Evolutionary conservation across 2,329 filamentous ascomycete genomes (phyloP).

Genomic region (Neophaeococcomyces aloes): DNA sequence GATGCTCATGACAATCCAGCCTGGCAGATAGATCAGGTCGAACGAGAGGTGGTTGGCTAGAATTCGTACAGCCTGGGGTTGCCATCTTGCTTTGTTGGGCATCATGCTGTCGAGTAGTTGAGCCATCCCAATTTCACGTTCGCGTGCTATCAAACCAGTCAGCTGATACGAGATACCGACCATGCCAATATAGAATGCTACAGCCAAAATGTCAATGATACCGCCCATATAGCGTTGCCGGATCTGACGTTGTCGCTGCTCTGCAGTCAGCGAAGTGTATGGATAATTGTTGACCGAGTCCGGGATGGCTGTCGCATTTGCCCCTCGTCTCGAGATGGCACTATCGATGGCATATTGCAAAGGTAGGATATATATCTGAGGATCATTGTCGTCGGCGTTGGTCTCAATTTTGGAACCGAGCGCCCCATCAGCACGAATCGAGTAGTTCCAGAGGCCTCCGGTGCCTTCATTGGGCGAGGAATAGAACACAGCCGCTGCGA

Average conservation of each 20-base stretch:
- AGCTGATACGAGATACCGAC: slow-evolving; percentile 79
- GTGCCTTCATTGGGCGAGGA: slow-evolving; percentile 63
- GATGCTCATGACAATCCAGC: slow-evolving; percentile 67
- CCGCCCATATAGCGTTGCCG: slow-evolving; percentile 59
- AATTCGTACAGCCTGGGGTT: slow-evolving; percentile 66
- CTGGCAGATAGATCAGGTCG: slow-evolving; percentile 66
- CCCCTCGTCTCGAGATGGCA: slow-evolving; percentile 45
- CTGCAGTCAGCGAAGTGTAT: slow-evolving; percentile 60
- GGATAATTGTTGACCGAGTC: slow-evolving; percentile 52
- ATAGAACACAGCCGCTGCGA: slow-evolving; percentile 62
- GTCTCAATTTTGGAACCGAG: slow-evolving; percentile 57
- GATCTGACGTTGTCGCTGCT: slow-evolving; percentile 57
- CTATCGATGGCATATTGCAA: slow-evolving; percentile 68
- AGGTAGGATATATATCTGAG: slow-evolving; percentile 66
- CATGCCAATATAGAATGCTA: slow-evolving; percentile 68
- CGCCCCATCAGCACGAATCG: slow-evolving; percentile 62
- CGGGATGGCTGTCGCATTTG: slow-evolving; percentile 35
- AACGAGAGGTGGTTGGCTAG: slow-evolving; percentile 72
- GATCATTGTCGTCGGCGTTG: slow-evolving; percentile 57
- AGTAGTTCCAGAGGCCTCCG: slow-evolving; percentile 71
- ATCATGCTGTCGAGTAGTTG: slow-evolving; percentile 88
- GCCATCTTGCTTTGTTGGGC: slow-evolving; percentile 62
- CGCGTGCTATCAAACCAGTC: slow-evolving; percentile 72
- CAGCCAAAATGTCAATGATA: slow-evolving; percentile 64
- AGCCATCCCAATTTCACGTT: slow-evolving; percentile 78